Percentiles rank a stretch among this genome's conserved stretches.
phyloP scores from a whole-genome alignment of 305 asterid genomes.

The Andrographis paniculata region DNA sequence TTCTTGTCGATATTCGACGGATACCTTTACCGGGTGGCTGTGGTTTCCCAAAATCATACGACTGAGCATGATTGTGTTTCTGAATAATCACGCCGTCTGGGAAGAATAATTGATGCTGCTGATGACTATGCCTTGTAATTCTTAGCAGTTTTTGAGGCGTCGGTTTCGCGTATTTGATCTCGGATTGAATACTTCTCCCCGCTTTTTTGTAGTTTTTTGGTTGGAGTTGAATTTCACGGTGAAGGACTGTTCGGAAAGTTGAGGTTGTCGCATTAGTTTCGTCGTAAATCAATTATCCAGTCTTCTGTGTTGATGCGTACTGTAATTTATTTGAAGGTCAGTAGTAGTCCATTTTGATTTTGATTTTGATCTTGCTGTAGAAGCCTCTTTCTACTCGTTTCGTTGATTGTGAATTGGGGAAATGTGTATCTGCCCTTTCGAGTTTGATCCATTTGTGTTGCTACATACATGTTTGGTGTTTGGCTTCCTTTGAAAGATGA shows the following conservation, averaged over 20 bases:
- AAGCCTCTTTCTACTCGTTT: neutral
- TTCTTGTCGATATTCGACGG: slow-evolving; percentile 5
- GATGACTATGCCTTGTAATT: neutral
- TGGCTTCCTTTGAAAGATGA: neutral
- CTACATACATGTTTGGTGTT: no score
- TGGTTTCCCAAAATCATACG: neutral
- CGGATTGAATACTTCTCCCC: no score
- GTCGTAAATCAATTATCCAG: slow-evolving; percentile 17
- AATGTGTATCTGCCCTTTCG: slow-evolving; percentile 4
- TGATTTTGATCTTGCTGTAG: neutral
- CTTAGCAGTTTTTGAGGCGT: slow-evolving; percentile 7
- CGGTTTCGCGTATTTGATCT: neutral
- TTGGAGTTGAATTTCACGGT: neutral
- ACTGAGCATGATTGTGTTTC: slow-evolving; percentile 7
- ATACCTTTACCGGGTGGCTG: slow-evolving; percentile 14
- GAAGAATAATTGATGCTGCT: neutral
- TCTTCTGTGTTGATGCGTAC: slow-evolving; percentile 7
- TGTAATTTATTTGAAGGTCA: neutral
- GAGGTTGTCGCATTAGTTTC: slow-evolving; percentile 16
- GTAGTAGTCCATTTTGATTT: neutral
- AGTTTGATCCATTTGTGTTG: slow-evolving; percentile 4
- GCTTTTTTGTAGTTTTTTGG: neutral
- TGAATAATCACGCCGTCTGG: neutral
- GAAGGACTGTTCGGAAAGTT: slow-evolving; percentile 9
- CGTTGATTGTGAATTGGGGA: slow-evolving; percentile 6